A percentile compares a stretch with the other conserved stretches of the same genome.
These are phyloP conservation scores for Przewalskia tangutica DNA, from an alignment of 257 asterid genomes.

Conservation along the genomic window DNA sequence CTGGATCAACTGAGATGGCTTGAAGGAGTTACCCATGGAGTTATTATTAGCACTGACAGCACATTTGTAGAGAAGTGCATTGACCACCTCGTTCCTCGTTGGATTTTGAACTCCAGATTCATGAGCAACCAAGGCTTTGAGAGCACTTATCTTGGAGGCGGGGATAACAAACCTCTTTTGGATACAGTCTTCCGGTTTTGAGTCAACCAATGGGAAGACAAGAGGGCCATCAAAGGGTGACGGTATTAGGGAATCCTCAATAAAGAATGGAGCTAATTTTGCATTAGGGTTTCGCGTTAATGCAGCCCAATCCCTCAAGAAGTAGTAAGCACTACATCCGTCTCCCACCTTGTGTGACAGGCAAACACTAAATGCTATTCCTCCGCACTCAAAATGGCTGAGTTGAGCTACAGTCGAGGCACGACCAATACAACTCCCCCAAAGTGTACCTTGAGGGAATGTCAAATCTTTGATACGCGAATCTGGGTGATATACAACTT, in stretches of 20 bases:
- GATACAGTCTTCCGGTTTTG: neutral
- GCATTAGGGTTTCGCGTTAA: neutral
- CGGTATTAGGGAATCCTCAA: neutral
- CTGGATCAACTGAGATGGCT: neutral
- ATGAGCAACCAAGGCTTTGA: neutral
- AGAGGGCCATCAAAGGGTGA: neutral
- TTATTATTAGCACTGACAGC: neutral
- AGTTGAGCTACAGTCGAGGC: neutral
- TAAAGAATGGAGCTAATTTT: neutral
- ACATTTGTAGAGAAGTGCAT: neutral
- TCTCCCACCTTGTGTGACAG: conserved; percentile 3
- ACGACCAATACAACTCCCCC: too few species aligned
- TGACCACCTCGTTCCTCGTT: neutral
- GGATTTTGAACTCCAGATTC: neutral
- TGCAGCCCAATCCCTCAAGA: conserved; percentile 1
- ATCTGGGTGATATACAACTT: neutral
- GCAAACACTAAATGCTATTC: neutral
- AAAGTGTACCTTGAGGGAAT: neutral
- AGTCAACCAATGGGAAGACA: neutral
- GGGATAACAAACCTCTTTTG: neutral
- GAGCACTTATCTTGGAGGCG: neutral
- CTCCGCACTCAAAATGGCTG: conserved; percentile 5
- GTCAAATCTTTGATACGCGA: neutral
- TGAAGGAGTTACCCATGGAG: neutral
- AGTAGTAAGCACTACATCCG: neutral